Conservation (phyloP, 371 early-diverging fungal genomes). For the Mucor plumbeus region DNA sequence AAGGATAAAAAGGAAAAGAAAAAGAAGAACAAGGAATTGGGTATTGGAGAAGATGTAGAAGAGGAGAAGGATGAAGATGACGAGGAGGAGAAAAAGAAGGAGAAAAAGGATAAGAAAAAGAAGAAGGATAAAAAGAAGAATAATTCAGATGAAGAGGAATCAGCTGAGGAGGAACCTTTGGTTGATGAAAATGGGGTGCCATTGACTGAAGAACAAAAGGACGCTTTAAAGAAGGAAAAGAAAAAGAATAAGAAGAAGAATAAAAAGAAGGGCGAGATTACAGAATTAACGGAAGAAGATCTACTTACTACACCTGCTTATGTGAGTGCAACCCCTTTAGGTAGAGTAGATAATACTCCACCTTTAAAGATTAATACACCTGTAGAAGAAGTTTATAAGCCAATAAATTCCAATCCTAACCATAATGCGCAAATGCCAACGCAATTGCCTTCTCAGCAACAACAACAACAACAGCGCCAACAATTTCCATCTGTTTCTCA, state of each 20-base stretch:
- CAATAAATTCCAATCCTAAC: slow-evolving; percentile 2
- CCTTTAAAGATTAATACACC: background rate
- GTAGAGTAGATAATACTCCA: background rate
- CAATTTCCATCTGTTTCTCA: background rate
- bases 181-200: slow-evolving; percentile 16
- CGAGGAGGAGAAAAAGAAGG: slow-evolving; percentile 10
- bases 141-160: slow-evolving; percentile 7
- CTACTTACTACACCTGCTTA: background rate
- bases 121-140: slow-evolving; percentile 23
- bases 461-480: background rate
- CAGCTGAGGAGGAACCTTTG: background rate
- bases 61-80: slow-evolving; percentile 2
- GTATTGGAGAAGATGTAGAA: background rate
- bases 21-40: slow-evolving; percentile 13
- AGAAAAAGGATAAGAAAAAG: slow-evolving; percentile 19
- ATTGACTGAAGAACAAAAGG: slow-evolving; percentile 13
- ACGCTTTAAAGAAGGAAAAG: slow-evolving; percentile 16
- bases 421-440: background rate
- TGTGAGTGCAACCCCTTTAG: slow-evolving; percentile 1
- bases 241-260: slow-evolving; percentile 27
- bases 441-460: background rate
- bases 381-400: slow-evolving; percentile 10
- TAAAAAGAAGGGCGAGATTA: slow-evolving; percentile 23
- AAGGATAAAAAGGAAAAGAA: slow-evolving; percentile 17
- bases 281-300: slow-evolving; percentile 18